These are phyloP conservation scores for Penicillium occitanis DNA, from an alignment of 2,329 filamentous ascomycete genomes.

Conservation along the genomic window DNA sequence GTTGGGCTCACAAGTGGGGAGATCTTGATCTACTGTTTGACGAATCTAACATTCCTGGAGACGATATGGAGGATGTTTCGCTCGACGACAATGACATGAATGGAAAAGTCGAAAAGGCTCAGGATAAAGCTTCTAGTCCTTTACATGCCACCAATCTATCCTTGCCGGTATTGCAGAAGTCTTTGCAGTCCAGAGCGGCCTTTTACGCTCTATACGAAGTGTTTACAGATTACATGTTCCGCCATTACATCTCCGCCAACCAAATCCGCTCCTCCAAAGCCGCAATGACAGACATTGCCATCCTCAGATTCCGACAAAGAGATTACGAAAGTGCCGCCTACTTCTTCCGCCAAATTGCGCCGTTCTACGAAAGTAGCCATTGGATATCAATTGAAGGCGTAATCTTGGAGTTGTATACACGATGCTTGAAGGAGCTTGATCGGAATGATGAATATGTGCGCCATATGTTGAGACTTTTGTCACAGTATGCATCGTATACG, in stretches of 20 bases:
- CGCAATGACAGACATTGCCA: conserved; percentile 78
- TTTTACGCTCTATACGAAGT: conserved; percentile 70
- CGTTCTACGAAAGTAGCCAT: conserved; percentile 72
- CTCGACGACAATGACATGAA: conserved; percentile 30
- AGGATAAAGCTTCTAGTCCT: not conserved
- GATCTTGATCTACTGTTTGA: conserved; percentile 50
- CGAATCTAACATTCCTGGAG: conserved; percentile 29
- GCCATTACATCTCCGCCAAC: conserved; percentile 77
- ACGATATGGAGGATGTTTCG: conserved; percentile 38
- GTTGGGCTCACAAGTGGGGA: conserved; percentile 77
- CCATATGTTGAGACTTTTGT: conserved; percentile 67
- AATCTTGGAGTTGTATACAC: conserved; percentile 81
- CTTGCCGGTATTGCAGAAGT: conserved; percentile 59
- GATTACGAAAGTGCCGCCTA: conserved; percentile 72
- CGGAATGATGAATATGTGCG: conserved; percentile 76
- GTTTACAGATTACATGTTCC: conserved; percentile 79
- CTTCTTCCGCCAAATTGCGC: conserved; percentile 75
- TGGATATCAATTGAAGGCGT: conserved; percentile 80
- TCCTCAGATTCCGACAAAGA: conserved; percentile 73
- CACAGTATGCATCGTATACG: conserved; percentile 37
- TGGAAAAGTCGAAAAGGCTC: not conserved
- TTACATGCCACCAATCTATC: conserved; percentile 50
- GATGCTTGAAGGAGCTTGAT: conserved; percentile 74
- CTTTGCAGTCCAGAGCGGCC: conserved; percentile 60
- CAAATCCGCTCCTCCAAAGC: conserved; percentile 75